These are phyloP conservation scores for Aspergillus sergii DNA, from an alignment of 2,329 filamentous ascomycete species.

Conservation along the genomic window DNA sequence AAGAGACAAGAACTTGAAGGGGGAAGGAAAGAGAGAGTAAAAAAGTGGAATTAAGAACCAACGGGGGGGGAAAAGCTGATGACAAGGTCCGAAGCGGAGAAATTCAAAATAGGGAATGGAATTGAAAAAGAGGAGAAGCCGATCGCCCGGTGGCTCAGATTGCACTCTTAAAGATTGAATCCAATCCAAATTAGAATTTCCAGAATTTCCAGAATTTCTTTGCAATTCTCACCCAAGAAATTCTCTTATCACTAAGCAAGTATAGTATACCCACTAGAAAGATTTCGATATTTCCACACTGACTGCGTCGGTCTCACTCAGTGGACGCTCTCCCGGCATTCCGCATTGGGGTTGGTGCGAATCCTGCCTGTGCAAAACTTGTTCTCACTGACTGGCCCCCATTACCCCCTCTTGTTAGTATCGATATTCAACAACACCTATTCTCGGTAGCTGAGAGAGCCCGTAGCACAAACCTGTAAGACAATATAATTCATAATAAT, in stretches of 20 bases:
- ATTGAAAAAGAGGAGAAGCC: constrained; percentile 1
- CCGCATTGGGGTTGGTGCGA: not conserved
- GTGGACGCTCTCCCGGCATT: not conserved
- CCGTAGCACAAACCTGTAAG: not conserved
- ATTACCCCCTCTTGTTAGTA: not conserved
- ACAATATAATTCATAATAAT: not conserved
- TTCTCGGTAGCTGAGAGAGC: not conserved
- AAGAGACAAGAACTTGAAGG: not conserved
- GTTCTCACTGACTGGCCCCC: not conserved
- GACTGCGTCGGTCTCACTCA: not conserved
- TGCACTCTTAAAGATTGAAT: not conserved
- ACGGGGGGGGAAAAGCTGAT: constrained; percentile 1
- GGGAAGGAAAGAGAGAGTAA: not conserved
- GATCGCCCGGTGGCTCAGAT: not conserved
- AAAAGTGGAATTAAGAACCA: constrained; percentile 8
- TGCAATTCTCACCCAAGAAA: not conserved
- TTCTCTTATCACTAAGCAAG: not conserved
- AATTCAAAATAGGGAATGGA: constrained; percentile 12
- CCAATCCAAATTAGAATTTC: not conserved
- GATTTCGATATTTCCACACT: not conserved
- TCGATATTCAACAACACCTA: not conserved
- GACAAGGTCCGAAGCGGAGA: constrained; percentile 1
- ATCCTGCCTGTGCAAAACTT: not conserved
- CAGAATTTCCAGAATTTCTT: not conserved
- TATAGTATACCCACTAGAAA: not conserved